Conservation (phyloP, 257 asterid genomes). For the Solanum verrucosum region DNA sequence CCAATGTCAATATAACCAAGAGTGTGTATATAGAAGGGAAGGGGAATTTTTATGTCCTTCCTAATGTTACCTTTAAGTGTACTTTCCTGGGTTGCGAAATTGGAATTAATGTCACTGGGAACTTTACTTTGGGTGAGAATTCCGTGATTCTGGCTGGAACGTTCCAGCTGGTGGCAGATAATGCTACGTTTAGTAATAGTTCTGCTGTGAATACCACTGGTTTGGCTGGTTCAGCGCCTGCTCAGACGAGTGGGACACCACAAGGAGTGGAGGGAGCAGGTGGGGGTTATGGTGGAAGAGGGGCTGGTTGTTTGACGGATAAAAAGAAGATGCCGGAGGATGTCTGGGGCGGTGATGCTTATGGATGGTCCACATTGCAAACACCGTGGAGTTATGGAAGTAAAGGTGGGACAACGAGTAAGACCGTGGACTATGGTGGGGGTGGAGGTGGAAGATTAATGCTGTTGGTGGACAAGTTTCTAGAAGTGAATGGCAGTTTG, state of each 20-base stretch:
- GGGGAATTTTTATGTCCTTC: conserved; percentile 72
- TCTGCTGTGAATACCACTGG: conserved; percentile 78
- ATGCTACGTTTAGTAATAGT: conserved; percentile 51
- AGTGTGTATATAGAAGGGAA: conserved; percentile 78
- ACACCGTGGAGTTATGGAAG: conserved; percentile 86
- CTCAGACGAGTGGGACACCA: conserved; percentile 95
- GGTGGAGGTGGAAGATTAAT: conserved; percentile 94
- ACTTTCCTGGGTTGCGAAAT: conserved; percentile 68
- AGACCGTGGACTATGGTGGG: conserved; percentile 82
- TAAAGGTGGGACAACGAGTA: conserved; percentile 80
- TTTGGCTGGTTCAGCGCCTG: conserved; percentile 76
- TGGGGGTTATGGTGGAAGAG: conserved; percentile 98
- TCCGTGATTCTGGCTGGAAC: conserved; percentile 49
- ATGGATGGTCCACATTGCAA: conserved; percentile 73
- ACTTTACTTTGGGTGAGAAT: conserved; percentile 58
- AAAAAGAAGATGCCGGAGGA: conserved; percentile 70
- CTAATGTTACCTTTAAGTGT: conserved; percentile 62
- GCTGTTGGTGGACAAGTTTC: conserved; percentile 29
- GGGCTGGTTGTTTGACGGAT: conserved; percentile 77
- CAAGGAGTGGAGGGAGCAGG: conserved; percentile 92
- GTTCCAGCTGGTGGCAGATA: conserved; percentile 55
- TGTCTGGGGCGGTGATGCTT: conserved; percentile 97
- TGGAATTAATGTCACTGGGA: conserved; percentile 60
- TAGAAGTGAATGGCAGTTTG: conserved; percentile 84
- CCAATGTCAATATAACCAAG: conserved; percentile 55